Percentiles rank a stretch among this genome's conserved stretches.
These are phyloP conservation scores for Mallotus japonicus DNA, from an alignment of 441 rosid species.

Conservation along the genomic window DNA sequence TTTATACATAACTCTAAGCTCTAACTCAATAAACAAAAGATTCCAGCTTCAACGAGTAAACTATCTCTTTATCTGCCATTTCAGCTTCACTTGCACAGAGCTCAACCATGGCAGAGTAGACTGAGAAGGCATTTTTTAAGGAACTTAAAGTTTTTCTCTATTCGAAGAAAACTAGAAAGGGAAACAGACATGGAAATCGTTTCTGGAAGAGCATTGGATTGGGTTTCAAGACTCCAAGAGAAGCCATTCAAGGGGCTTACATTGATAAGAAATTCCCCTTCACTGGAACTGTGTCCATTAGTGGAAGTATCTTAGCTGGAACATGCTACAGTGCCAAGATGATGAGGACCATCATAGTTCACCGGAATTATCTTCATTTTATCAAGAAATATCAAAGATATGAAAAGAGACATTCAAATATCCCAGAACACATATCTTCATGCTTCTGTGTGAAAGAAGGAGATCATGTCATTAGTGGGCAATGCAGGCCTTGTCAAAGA, in stretches of 20 bases:
- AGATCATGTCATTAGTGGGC: slow-evolving; percentile 76
- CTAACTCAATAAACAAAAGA: too few species aligned
- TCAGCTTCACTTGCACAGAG: not conserved
- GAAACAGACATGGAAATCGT: slow-evolving; percentile 72
- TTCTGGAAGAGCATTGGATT: slow-evolving; percentile 75
- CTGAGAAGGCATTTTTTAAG: slow-evolving; percentile 64
- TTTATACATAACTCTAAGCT: too few species aligned
- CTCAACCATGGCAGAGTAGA: slow-evolving; percentile 29
- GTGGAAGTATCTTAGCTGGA: slow-evolving; percentile 81
- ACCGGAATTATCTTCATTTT: slow-evolving; percentile 71
- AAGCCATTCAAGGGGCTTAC: slow-evolving; percentile 65
- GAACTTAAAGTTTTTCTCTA: slow-evolving; percentile 62
- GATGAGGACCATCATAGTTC: slow-evolving; percentile 72
- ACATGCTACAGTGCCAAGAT: slow-evolving; percentile 87
- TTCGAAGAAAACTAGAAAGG: slow-evolving; percentile 70
- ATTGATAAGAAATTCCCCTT: slow-evolving; percentile 84
- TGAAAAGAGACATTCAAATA: slow-evolving; percentile 85
- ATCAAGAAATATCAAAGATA: slow-evolving; percentile 85
- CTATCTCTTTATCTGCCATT: not conserved
- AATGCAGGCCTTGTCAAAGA: slow-evolving; percentile 90
- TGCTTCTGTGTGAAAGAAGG: slow-evolving; percentile 92
- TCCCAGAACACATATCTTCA: slow-evolving; percentile 70
- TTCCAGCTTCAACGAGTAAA: not conserved
- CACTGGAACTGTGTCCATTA: slow-evolving; percentile 68
- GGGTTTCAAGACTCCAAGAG: slow-evolving; percentile 84